Conservation (phyloP, 139 green algal species). For the Chlamydomonas applanata region DNA sequence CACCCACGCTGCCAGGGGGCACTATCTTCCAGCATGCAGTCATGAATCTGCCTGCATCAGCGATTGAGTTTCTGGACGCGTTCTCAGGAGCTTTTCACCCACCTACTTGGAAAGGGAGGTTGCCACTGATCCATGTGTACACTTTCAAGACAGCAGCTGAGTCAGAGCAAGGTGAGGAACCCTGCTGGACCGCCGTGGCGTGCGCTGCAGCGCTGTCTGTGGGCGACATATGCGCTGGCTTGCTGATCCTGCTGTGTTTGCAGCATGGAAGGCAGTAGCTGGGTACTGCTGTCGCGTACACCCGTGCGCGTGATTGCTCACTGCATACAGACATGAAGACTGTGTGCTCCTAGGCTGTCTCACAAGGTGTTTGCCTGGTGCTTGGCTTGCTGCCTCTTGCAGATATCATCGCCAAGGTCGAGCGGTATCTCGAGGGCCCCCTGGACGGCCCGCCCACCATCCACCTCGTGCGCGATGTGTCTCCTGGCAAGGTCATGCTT, state of each 20-base stretch:
- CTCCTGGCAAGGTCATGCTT: slow-evolving; percentile 92
- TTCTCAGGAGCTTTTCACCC: slow-evolving; percentile 71
- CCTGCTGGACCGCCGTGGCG: neutral
- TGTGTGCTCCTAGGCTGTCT: too few relatives aligned
- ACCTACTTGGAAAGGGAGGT: slow-evolving; percentile 51
- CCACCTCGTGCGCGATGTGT: slow-evolving; percentile 83
- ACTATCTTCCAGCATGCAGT: slow-evolving; percentile 48
- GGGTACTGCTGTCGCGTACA: too few relatives aligned
- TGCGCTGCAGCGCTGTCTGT: neutral
- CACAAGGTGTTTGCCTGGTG: too few relatives aligned
- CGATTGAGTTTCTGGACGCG: slow-evolving; percentile 87
- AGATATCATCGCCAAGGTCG: slow-evolving; percentile 55
- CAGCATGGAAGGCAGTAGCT: too few relatives aligned
- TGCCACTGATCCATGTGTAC: slow-evolving; percentile 93
- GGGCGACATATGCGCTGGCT: neutral
- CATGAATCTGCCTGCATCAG: slow-evolving; percentile 94
- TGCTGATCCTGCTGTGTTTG: too few relatives aligned
- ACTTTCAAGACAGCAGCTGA: slow-evolving; percentile 78
- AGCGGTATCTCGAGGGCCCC: slow-evolving; percentile 63
- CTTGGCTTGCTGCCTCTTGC: too few relatives aligned
- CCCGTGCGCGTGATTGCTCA: too few relatives aligned
- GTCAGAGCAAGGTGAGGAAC: slow-evolving; percentile 64
- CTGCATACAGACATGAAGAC: too few relatives aligned
- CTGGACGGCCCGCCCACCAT: slow-evolving; percentile 48
- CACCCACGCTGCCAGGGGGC: slow-evolving; percentile 5